These are phyloP conservation scores for Pseudophaeomoniella oleicola DNA, from an alignment of 2,329 filamentous ascomycete species.

Conservation along the genomic window DNA sequence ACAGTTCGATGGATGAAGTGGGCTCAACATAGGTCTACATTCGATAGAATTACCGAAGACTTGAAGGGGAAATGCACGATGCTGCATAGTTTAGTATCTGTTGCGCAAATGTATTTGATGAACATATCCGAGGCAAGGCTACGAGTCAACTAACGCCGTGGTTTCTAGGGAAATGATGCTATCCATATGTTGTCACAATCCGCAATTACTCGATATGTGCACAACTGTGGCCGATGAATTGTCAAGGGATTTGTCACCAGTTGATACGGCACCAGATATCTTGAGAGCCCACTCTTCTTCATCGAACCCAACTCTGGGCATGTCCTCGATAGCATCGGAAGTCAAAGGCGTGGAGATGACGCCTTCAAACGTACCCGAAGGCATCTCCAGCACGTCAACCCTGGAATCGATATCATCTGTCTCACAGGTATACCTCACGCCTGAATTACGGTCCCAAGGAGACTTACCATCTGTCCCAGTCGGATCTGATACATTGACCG, in stretches of 20 bases:
- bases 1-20: conserved; percentile 7
- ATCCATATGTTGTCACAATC: conserved; percentile 5
- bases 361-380: neutral
- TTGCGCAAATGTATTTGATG: conserved; percentile 6
- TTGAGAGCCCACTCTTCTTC: neutral
- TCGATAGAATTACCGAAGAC: conserved; percentile 5
- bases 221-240: conserved; percentile 4
- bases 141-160: too few species aligned
- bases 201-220: conserved; percentile 5
- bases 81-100: conserved; percentile 7
- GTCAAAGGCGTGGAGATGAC: neutral
- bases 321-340: neutral
- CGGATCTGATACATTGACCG: neutral
- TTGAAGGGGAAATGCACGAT: conserved; percentile 5
- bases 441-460: neutral
- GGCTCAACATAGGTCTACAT: conserved; percentile 5
- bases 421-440: neutral
- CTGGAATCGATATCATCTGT: conserved; percentile 1
- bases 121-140: too few species aligned
- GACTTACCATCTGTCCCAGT: neutral
- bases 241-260: conserved; percentile 2
- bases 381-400: conserved; percentile 1
- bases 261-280: too few species aligned
- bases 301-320: neutral
- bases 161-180: conserved; percentile 7